A percentile compares a stretch with the other conserved stretches of the same genome.
These are phyloP conservation scores for Boletus subcaerulescens DNA, from an alignment of 768 basidiomycete genomes.

Conservation along the genomic window DNA sequence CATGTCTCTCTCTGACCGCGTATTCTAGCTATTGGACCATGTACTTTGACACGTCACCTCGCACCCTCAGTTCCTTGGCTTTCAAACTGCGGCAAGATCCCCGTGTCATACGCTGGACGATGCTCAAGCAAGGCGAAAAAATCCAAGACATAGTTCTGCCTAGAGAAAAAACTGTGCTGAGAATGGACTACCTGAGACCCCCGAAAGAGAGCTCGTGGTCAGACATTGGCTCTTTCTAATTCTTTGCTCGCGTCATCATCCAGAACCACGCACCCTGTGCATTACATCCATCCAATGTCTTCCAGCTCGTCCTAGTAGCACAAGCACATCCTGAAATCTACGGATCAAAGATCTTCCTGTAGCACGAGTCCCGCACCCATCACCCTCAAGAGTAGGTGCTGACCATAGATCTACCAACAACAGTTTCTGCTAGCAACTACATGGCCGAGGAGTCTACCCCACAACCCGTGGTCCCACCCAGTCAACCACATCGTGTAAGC, in stretches of 20 bases:
- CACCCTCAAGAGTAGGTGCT: too few relatives aligned
- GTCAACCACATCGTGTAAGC: slow-evolving; percentile 34
- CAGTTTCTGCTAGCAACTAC: neutral
- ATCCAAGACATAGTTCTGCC: slow-evolving; percentile 63
- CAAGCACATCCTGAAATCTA: too few relatives aligned
- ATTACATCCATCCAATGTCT: neutral
- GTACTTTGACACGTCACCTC: slow-evolving; percentile 85
- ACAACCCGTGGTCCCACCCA: slow-evolving; percentile 31
- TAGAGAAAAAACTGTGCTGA: slow-evolving; percentile 43
- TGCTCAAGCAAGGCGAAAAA: slow-evolving; percentile 72
- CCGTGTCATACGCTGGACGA: slow-evolving; percentile 78
- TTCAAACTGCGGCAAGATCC: slow-evolving; percentile 73
- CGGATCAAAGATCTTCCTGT: too few relatives aligned
- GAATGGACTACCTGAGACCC: slow-evolving; percentile 25
- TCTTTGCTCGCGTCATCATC: neutral
- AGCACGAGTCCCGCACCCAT: too few relatives aligned
- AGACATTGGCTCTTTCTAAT: slow-evolving; percentile 17
- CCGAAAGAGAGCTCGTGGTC: slow-evolving; percentile 27
- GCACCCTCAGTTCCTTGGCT: slow-evolving; percentile 61
- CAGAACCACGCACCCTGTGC: neutral
- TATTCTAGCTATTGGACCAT: slow-evolving; percentile 79
- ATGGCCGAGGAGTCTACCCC: neutral
- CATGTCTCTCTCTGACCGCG: slow-evolving; percentile 3
- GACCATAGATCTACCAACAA: too few relatives aligned
- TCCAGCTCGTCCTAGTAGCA: too few relatives aligned